Conservation (phyloP, 768 basidiomycete species). For the Strobilomyces echinocephalus region DNA sequence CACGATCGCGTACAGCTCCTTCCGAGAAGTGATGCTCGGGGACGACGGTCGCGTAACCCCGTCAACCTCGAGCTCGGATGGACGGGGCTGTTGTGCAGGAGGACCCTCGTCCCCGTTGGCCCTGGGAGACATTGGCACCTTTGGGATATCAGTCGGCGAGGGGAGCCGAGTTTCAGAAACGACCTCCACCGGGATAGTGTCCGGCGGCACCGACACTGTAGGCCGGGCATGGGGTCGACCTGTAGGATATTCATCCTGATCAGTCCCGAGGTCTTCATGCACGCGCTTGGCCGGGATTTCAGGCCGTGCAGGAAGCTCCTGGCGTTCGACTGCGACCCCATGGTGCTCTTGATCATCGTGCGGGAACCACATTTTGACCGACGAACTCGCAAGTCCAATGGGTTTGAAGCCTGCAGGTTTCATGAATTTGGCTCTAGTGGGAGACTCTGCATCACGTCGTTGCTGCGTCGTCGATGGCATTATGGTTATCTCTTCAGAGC, state of each 20-base stretch:
- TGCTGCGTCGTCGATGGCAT: constrained; percentile 8
- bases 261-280: constrained; percentile 18
- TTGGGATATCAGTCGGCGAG: constrained; percentile 22
- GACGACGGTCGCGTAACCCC: constrained; percentile 25
- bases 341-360: constrained; percentile 64
- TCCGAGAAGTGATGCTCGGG: constrained; percentile 27
- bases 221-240: constrained; percentile 3
- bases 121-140: constrained; percentile 22
- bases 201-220: constrained; percentile 6
- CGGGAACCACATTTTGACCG: constrained; percentile 78
- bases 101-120: constrained; percentile 21
- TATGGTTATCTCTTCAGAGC: constrained; percentile 8
- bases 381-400: constrained; percentile 48
- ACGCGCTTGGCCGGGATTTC: constrained; percentile 28
- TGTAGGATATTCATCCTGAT: constrained; percentile 18
- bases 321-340: constrained; percentile 18
- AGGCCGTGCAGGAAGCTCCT: constrained; percentile 16
- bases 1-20: constrained; percentile 79
- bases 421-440: constrained; percentile 15
- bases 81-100: constrained; percentile 17
- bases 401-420: constrained; percentile 63
- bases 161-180: constrained; percentile 12
- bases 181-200: constrained; percentile 5
- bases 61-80: constrained; percentile 23
- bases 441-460: constrained; percentile 18